These are phyloP conservation scores for Microdochium trichocladiopsis DNA, from an alignment of 2,329 filamentous ascomycete species.

Conservation along the genomic window DNA sequence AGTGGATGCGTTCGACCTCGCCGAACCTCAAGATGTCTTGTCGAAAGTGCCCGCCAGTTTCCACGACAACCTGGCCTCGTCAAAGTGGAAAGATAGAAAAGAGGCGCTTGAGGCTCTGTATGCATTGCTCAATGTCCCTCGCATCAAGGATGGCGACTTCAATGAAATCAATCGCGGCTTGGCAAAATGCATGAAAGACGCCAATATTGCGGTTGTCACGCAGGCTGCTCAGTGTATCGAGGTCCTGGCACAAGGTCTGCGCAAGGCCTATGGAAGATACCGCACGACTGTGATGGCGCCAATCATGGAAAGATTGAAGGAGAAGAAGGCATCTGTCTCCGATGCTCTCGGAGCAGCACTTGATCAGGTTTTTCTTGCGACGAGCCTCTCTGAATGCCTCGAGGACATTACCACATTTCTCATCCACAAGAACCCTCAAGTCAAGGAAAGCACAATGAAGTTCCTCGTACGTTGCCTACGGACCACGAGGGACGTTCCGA, in stretches of 20 bases:
- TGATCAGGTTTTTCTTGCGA: slow-evolving; percentile 60
- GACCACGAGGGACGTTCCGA: slow-evolving; percentile 75
- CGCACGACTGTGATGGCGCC: slow-evolving; percentile 74
- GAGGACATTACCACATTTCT: slow-evolving; percentile 83
- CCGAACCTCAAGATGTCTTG: slow-evolving; percentile 81
- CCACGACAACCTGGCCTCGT: slow-evolving; percentile 73
- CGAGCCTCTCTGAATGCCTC: slow-evolving; percentile 75
- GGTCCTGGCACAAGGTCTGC: slow-evolving; percentile 76
- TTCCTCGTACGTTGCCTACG: slow-evolving; percentile 87
- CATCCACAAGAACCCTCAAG: slow-evolving; percentile 92
- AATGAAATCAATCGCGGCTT: slow-evolving; percentile 76
- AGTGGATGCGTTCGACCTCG: slow-evolving; percentile 73
- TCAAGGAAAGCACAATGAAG: slow-evolving; percentile 91
- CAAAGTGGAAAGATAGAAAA: slow-evolving; percentile 98
- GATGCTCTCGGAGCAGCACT: slow-evolving; percentile 83
- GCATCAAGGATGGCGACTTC: slow-evolving; percentile 87
- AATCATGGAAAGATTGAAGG: slow-evolving; percentile 92
- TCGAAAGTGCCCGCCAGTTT: slow-evolving; percentile 78
- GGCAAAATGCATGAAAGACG: slow-evolving; percentile 98
- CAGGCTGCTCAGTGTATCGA: slow-evolving; percentile 92
- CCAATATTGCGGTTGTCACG: slow-evolving; percentile 90
- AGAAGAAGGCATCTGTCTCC: slow-evolving; percentile 86
- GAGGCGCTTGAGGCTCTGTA: slow-evolving; percentile 83
- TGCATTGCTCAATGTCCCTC: slow-evolving; percentile 70
- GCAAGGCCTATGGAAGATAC: slow-evolving; percentile 73